Percentiles rank a stretch among this genome's conserved stretches.
Evolutionary conservation across 495 filamentous ascomycete species (phyloP).

Genomic region (Hypoxylon perforatum): DNA sequence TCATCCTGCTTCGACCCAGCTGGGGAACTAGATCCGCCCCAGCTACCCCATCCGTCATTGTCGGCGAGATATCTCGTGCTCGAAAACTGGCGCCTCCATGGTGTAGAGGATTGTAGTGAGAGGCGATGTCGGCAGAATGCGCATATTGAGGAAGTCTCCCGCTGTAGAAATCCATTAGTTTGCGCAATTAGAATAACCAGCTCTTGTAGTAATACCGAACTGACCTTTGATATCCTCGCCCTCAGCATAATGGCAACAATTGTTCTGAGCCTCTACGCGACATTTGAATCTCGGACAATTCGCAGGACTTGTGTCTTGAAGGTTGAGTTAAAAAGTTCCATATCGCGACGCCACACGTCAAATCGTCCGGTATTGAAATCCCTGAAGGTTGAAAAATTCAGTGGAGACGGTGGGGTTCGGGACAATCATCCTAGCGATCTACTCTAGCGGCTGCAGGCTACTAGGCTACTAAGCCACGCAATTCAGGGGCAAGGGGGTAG

Average conservation of each 20-base stretch:
- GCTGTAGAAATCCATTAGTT: constrained; percentile 33
- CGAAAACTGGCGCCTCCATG: constrained; percentile 32
- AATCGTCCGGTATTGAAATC: constrained; percentile 19
- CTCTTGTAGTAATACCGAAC: neutral
- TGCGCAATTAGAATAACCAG: neutral
- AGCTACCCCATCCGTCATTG: constrained; percentile 30
- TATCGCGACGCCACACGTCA: constrained; percentile 16
- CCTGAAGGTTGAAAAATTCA: constrained; percentile 7
- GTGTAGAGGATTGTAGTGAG: constrained; percentile 19
- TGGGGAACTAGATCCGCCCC: constrained; percentile 17
- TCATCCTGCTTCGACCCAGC: constrained; percentile 13
- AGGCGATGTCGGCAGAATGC: constrained; percentile 44
- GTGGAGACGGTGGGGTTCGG: constrained; percentile 9
- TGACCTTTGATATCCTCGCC: constrained; percentile 40
- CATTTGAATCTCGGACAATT: constrained; percentile 32
- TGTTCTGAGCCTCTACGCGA: constrained; percentile 24
- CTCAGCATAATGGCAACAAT: constrained; percentile 44
- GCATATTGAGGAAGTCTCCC: constrained; percentile 43
- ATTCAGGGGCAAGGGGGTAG: constrained; percentile 28
- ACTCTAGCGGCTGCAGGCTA: neutral
- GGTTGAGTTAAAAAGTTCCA: constrained; percentile 23
- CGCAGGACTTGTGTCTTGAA: neutral
- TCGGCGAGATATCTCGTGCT: constrained; percentile 7
- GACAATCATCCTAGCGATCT: neutral
- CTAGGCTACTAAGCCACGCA: constrained; percentile 13